phyloP scores from a whole-genome alignment of 2,329 filamentous ascomycete genomes.

The Trichoderma cornu-damae region DNA sequence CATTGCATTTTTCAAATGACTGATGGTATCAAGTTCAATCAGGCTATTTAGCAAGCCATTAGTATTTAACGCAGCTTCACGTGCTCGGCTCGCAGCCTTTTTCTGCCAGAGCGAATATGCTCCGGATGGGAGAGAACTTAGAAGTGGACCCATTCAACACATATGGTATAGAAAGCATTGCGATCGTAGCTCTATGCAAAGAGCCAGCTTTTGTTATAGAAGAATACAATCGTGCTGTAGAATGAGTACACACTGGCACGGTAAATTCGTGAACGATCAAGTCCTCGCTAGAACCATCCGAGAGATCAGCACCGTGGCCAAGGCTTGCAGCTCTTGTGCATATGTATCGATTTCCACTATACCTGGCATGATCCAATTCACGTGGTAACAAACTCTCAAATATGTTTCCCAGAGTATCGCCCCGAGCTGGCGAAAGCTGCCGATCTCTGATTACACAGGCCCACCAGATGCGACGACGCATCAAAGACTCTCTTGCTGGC shows the following conservation, averaged over 20 bases:
- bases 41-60: slow-evolving; percentile 2
- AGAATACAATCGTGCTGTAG: not conserved
- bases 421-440: slow-evolving; percentile 2
- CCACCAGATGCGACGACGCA: slow-evolving; percentile 11
- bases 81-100: not conserved
- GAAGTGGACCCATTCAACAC: not conserved
- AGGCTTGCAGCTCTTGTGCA: not conserved
- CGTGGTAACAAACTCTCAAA: not conserved
- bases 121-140: not conserved
- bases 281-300: not conserved
- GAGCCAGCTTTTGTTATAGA: not conserved
- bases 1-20: not conserved
- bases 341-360: slow-evolving; percentile 5
- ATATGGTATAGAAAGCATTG: not conserved
- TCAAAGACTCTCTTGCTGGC: not conserved
- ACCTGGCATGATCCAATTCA: not conserved
- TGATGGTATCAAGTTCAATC: slow-evolving; percentile 1
- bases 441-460: slow-evolving; percentile 6
- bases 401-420: not conserved
- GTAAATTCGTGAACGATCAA: not conserved
- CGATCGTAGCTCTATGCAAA: not conserved
- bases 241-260: not conserved
- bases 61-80: slow-evolving; percentile 2
- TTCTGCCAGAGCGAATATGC: not conserved
- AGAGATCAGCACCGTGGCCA: not conserved